A percentile compares a stretch with the other conserved stretches of the same genome.
phyloP scores from a whole-genome alignment of 495 filamentous ascomycete genomes.

The Talaromyces nanjingensis region DNA sequence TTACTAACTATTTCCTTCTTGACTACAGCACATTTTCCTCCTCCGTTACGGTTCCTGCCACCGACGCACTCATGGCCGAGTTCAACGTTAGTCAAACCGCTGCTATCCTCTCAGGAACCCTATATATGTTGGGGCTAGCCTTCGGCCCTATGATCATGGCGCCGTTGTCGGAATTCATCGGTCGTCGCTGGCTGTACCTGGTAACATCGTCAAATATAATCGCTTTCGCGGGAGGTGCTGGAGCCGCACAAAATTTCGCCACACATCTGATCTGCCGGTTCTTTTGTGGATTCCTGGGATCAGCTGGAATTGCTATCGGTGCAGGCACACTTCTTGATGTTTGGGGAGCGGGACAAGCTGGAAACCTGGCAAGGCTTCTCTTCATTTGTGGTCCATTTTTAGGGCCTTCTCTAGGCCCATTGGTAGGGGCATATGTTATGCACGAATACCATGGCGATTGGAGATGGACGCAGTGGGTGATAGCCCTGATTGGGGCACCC shows the following conservation, averaged over 20 bases:
- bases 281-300: not conserved
- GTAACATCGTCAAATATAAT: constrained; percentile 24
- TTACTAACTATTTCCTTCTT: not conserved
- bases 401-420: constrained; percentile 1
- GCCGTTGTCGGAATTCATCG: constrained; percentile 53
- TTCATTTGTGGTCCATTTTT: not conserved
- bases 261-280: constrained; percentile 5
- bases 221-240: not conserved
- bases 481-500: constrained; percentile 2
- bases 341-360: not conserved
- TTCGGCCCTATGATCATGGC: constrained; percentile 49
- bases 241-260: not conserved
- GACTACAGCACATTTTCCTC: constrained; percentile 1
- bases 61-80: constrained; percentile 20
- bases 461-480: constrained; percentile 1
- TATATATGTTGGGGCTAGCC: constrained; percentile 43
- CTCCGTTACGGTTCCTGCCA: not conserved
- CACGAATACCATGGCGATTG: constrained; percentile 1
- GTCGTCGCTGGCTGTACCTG: constrained; percentile 42
- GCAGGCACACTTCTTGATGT: constrained; percentile 8
- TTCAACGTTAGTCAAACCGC: constrained; percentile 21
- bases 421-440: constrained; percentile 5
- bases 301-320: constrained; percentile 4
- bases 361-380: not conserved
- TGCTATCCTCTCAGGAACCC: constrained; percentile 21